Conservation (phyloP, 1,284 basidiomycete species). For the Irpex rosettiformis region DNA sequence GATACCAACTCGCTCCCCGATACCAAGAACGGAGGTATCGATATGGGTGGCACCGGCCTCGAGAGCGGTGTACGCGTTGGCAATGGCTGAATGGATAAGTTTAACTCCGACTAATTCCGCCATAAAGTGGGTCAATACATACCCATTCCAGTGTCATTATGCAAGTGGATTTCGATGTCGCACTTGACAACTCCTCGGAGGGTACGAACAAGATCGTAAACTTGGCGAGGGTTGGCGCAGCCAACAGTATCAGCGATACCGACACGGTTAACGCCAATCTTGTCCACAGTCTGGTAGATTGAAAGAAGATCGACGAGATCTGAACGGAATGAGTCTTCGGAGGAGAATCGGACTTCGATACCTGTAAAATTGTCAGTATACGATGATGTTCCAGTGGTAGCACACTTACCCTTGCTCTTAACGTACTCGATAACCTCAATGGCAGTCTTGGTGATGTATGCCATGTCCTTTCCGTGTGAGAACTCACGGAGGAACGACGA, state of each 20-base stretch:
- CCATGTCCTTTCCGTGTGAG: constrained; percentile 99
- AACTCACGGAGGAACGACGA: constrained; percentile 99
- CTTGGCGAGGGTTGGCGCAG: constrained; percentile 97
- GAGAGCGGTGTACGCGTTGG: constrained; percentile 97
- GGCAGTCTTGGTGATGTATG: constrained; percentile 98
- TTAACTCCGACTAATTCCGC: no score
- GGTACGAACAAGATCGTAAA: constrained; percentile 97
- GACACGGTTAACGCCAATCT: constrained; percentile 98
- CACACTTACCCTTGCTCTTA: constrained; percentile 83
- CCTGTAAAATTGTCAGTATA: constrained; percentile 27
- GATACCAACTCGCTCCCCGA: constrained; percentile 99
- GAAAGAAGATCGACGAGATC: constrained; percentile 98
- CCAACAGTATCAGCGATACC: constrained; percentile 99
- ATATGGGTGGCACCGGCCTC: constrained; percentile 99
- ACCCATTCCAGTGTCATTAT: constrained; percentile 97
- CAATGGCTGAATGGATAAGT: constrained; percentile 66
- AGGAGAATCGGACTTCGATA: constrained; percentile 99
- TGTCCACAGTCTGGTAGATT: constrained; percentile 99
- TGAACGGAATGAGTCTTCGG: constrained; percentile 99
- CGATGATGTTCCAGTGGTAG: background rate
- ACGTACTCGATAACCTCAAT: constrained; percentile 99
- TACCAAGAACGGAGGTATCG: constrained; percentile 95
- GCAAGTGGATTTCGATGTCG: constrained; percentile 98
- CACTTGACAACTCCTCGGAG: constrained; percentile 93
- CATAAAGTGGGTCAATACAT: constrained; percentile 17